phyloP scores from a whole-genome alignment of 2,329 filamentous ascomycete species.

The Ophiostoma tasmaniense region DNA sequence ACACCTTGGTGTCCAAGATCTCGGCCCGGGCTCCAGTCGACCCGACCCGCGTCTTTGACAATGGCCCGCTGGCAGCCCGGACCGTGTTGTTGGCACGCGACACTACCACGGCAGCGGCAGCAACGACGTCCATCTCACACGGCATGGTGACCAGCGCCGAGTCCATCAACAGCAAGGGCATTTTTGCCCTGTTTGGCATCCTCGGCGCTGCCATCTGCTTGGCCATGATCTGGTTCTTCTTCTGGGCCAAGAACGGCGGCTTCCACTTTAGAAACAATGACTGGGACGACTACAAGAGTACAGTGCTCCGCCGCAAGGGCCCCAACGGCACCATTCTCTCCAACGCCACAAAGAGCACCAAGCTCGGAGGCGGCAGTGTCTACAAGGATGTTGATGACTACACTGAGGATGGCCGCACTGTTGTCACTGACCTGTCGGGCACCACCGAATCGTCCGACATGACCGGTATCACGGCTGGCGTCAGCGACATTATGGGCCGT shows the following conservation, averaged over 20 bases:
- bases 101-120: slow-evolving; percentile 24
- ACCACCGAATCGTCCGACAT: slow-evolving; percentile 26
- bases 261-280: slow-evolving; percentile 79
- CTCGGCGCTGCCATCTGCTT: slow-evolving; percentile 70
- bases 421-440: slow-evolving; percentile 19
- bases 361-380: slow-evolving; percentile 79
- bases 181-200: slow-evolving; percentile 79
- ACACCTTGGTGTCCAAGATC: slow-evolving; percentile 15
- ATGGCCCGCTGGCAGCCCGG: slow-evolving; percentile 37
- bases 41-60: slow-evolving; percentile 24
- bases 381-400: slow-evolving; percentile 60
- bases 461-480: slow-evolving; percentile 50
- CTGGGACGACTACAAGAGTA: slow-evolving; percentile 98
- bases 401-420: slow-evolving; percentile 35
- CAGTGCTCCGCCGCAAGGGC: slow-evolving; percentile 78
- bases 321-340: slow-evolving; percentile 81
- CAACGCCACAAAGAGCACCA: slow-evolving; percentile 72
- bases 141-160: slow-evolving; percentile 45
- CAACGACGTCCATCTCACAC: slow-evolving; percentile 32
- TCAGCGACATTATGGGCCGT: slow-evolving; percentile 46
- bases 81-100: slow-evolving; percentile 37
- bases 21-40: slow-evolving; percentile 18
- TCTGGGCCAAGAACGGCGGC: slow-evolving; percentile 93
- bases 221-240: slow-evolving; percentile 91
- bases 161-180: slow-evolving; percentile 56